A percentile compares a stretch with the other conserved stretches of the same genome.
These are phyloP conservation scores for Aspergillus bridgeri DNA, from an alignment of 495 filamentous ascomycete species.

Conservation along the genomic window DNA sequence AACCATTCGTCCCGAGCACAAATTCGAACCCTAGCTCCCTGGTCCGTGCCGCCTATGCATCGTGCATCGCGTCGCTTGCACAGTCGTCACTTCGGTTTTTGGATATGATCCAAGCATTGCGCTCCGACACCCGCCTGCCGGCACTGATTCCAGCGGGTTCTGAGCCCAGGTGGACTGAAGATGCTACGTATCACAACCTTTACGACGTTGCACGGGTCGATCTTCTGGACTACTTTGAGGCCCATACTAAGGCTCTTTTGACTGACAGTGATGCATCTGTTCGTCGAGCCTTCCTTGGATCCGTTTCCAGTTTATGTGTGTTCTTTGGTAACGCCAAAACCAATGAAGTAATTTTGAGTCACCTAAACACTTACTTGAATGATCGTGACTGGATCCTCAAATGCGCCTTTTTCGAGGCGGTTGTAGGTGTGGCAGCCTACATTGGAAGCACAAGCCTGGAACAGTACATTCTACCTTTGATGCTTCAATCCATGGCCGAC, in stretches of 20 bases:
- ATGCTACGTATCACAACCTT: conserved; percentile 70
- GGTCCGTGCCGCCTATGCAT: conserved; percentile 86
- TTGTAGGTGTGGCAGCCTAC: conserved; percentile 89
- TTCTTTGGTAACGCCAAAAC: conserved; percentile 89
- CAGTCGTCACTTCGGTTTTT: conserved; percentile 81
- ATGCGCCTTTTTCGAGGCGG: conserved; percentile 93
- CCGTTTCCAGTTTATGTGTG: conserved; percentile 86
- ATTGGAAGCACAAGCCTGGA: conserved; percentile 84
- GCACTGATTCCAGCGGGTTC: conserved; percentile 68
- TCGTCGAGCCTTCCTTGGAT: conserved; percentile 86
- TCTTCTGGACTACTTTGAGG: conserved; percentile 75
- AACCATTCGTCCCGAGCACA: conserved; percentile 59
- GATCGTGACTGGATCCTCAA: conserved; percentile 95
- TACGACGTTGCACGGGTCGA: conserved; percentile 80
- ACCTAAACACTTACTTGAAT: conserved; percentile 97
- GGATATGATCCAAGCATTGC: conserved; percentile 84
- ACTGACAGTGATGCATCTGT: conserved; percentile 88
- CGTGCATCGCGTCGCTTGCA: conserved; percentile 87
- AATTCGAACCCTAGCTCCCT: conserved; percentile 60
- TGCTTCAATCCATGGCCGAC: conserved; percentile 96
- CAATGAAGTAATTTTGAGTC: conserved; percentile 90
- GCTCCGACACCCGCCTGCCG: conserved; percentile 77
- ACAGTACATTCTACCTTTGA: conserved; percentile 92
- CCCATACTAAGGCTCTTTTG: conserved; percentile 82
- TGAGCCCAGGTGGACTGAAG: conserved; percentile 59